phyloP scores from a whole-genome alignment of 768 basidiomycete species.

The Clathrus columnatus region DNA sequence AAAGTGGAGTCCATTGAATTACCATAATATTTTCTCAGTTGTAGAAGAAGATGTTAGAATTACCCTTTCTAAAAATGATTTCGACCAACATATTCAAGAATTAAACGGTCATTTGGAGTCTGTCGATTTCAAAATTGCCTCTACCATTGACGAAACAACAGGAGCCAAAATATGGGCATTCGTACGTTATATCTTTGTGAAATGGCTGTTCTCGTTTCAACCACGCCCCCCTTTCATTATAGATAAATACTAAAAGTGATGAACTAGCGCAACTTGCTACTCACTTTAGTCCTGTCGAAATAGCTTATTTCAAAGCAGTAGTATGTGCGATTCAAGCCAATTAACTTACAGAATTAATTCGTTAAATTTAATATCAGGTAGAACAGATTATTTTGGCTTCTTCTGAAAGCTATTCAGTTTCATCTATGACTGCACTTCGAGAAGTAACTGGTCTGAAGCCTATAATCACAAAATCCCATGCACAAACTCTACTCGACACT shows the following conservation, averaged over 20 bases:
- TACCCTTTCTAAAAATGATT: conserved; percentile 35
- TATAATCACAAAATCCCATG: conserved; percentile 64
- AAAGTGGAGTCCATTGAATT: conserved; percentile 1
- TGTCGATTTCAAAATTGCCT: conserved; percentile 66
- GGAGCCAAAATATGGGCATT: conserved; percentile 61
- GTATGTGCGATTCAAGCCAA: conserved; percentile 35
- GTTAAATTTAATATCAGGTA: conserved; percentile 39
- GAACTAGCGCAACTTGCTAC: conserved; percentile 79
- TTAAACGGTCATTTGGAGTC: conserved; percentile 59
- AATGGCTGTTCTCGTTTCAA: background rate
- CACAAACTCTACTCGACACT: conserved; percentile 60
- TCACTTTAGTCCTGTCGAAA: conserved; percentile 70
- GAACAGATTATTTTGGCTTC: conserved; percentile 84
- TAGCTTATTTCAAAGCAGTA: conserved; percentile 75
- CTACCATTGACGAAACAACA: conserved; percentile 50
- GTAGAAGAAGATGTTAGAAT: conserved; percentile 45
- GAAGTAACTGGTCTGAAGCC: conserved; percentile 52
- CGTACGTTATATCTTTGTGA: conserved; percentile 33
- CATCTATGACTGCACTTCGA: conserved; percentile 67
- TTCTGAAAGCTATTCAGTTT: conserved; percentile 62
- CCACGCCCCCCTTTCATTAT: background rate
- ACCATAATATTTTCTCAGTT: conserved; percentile 27
- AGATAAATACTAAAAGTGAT: conserved; percentile 80
- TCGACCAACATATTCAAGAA: conserved; percentile 49
- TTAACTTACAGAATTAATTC: background rate